These are phyloP conservation scores for Pyricularia grisea DNA, from an alignment of 2,329 filamentous ascomycete genomes.

Conservation along the genomic window DNA sequence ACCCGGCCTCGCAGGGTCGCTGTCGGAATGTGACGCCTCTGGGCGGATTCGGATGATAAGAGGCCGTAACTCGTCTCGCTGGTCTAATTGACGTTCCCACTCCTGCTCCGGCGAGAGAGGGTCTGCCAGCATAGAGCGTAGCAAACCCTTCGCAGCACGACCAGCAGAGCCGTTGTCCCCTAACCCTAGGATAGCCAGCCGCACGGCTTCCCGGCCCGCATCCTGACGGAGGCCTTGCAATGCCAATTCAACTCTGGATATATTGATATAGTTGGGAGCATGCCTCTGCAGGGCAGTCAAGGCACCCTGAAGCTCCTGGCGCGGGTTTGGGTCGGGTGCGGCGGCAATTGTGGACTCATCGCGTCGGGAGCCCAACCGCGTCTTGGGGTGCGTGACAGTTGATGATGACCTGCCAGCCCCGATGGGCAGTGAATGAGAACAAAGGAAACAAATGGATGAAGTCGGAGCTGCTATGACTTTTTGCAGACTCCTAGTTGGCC, in stretches of 20 bases:
- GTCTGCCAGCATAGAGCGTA: slow-evolving; percentile 62
- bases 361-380: not conserved
- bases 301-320: slow-evolving; percentile 47
- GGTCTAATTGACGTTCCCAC: slow-evolving; percentile 58
- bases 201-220: slow-evolving; percentile 46
- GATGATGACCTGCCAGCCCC: not conserved
- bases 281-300: slow-evolving; percentile 52
- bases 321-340: slow-evolving; percentile 19
- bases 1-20: slow-evolving; percentile 13
- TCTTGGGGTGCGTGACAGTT: not conserved
- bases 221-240: slow-evolving; percentile 51
- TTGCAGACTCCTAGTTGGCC: not conserved
- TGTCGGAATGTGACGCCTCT: slow-evolving; percentile 20
- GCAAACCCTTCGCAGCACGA: slow-evolving; percentile 50
- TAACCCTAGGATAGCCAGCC: slow-evolving; percentile 48
- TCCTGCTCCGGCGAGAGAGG: slow-evolving; percentile 51
- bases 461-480: not conserved
- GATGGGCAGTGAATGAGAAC: not conserved
- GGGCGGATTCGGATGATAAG: slow-evolving; percentile 49
- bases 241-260: slow-evolving; percentile 64
- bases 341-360: not conserved
- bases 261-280: slow-evolving; percentile 53
- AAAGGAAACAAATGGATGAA: not conserved
- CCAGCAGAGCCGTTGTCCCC: slow-evolving; percentile 23
- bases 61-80: slow-evolving; percentile 41